Conservation (phyloP, 2,329 filamentous ascomycete species). For the Aspergillus fumigatiaffinis region DNA sequence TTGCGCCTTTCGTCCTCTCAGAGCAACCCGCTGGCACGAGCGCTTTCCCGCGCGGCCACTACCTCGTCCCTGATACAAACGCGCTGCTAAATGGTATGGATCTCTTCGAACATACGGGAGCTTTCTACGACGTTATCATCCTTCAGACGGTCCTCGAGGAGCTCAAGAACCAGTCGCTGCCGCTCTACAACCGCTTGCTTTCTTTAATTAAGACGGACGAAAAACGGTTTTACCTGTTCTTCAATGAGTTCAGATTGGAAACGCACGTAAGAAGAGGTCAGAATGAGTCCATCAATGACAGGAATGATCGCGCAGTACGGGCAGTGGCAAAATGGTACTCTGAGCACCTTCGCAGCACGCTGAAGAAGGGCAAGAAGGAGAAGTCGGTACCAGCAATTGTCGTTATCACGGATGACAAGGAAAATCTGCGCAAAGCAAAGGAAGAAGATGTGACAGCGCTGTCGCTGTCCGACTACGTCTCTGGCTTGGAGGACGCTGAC, state of each 20-base stretch:
- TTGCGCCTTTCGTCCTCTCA: conserved; percentile 79
- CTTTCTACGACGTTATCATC: conserved; percentile 95
- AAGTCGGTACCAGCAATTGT: conserved; percentile 70
- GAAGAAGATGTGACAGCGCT: conserved; percentile 65
- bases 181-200: conserved; percentile 89
- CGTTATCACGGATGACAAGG: conserved; percentile 90
- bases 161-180: conserved; percentile 86
- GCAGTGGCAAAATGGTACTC: conserved; percentile 86
- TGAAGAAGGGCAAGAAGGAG: conserved; percentile 52
- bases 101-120: conserved; percentile 84
- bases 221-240: conserved; percentile 97
- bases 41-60: conserved; percentile 80
- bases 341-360: conserved; percentile 65
- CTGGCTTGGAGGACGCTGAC: conserved; percentile 76
- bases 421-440: conserved; percentile 78
- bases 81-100: conserved; percentile 95
- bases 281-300: conserved; percentile 89
- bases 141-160: conserved; percentile 96
- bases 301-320: conserved; percentile 89
- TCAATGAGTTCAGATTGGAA: conserved; percentile 95
- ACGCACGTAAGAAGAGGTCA: conserved; percentile 73
- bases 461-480: conserved; percentile 74
- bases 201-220: conserved; percentile 90
- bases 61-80: conserved; percentile 94
- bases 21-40: conserved; percentile 82